Evolutionary conservation across 2,329 filamentous ascomycete genomes (phyloP).

Genomic region (Berkeleyomyces rouxiae): DNA sequence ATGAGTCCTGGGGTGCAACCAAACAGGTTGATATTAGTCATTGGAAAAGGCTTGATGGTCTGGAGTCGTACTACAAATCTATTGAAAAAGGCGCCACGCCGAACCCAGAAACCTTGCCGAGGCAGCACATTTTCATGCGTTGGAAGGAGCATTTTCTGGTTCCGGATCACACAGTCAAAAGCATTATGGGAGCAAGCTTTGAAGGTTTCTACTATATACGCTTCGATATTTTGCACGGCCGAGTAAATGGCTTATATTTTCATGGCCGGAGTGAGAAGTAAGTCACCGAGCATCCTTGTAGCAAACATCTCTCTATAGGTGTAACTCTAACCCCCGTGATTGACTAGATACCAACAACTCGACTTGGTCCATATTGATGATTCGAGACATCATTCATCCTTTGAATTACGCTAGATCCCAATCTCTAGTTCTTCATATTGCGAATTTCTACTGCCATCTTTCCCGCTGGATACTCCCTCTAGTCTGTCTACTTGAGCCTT

Average conservation of each 20-base stretch:
- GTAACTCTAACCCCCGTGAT: background rate
- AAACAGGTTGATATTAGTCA: constrained; percentile 85
- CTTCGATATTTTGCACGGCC: constrained; percentile 81
- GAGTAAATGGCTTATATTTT: constrained; percentile 88
- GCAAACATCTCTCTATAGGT: background rate
- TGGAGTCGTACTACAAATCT: constrained; percentile 53
- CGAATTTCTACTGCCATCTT: too few species aligned
- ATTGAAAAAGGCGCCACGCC: constrained; percentile 37
- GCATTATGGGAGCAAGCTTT: constrained; percentile 86
- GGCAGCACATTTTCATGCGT: constrained; percentile 90
- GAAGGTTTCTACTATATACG: constrained; percentile 99
- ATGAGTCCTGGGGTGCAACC: constrained; percentile 79
- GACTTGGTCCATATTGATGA: constrained; percentile 80
- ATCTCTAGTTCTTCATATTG: background rate
- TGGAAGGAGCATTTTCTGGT: constrained; percentile 99
- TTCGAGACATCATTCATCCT: constrained; percentile 62
- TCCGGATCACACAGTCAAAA: constrained; percentile 79
- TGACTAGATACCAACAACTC: constrained; percentile 68
- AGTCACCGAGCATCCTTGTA: constrained; percentile 22
- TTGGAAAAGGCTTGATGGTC: constrained; percentile 81
- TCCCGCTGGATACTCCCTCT: constrained; percentile 9
- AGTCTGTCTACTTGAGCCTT: constrained; percentile 4
- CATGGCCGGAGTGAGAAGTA: constrained; percentile 96
- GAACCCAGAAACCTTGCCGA: constrained; percentile 56
- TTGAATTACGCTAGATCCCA: constrained; percentile 50